Base-by-base conservation (phyloP, 495 filamentous ascomycete genomes). In the Penicillium turbatum region DNA sequence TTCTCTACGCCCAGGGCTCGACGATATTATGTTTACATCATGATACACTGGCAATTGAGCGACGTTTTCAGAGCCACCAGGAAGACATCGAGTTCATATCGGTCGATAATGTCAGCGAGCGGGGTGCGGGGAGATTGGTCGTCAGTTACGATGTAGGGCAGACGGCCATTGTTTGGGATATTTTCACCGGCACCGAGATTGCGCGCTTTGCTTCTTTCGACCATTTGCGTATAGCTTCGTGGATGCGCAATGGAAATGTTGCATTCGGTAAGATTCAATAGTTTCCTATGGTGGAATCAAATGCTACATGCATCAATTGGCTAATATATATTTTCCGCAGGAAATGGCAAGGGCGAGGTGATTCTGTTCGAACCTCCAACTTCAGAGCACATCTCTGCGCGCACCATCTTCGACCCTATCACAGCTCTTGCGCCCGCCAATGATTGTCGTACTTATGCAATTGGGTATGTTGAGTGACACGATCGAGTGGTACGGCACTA, bases 191-290 rank as follows among this genome's bases (percentile, higher is more conserved):
- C 30, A 87, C 88, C 35, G 91, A 96, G 63, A 81, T 96, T 55
- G 86, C 93, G 15, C 80, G 92, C 42, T 97, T 97, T 69, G 85
- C 85, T 47, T 90, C 90, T 0, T 97, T 95, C 63, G 91, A 96
- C 65, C 80, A 86, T 54, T 80, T 98, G 50, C 82, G 81, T 35
- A 85, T 88, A 42, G 93, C 93, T 41, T 78, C 88, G 15, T 98
- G 92, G 91, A 96, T 98, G 93, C 82, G 86, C 42, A 96, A 97
- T 75, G 93, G 95, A 35, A 95, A 97, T 78, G 84, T 98, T 52
- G 92, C 89, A 46, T 97, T 97, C 75, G 93, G 92, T 96, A 77
- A 66, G 79, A 17, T 26, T 24, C 4, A 32, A 12, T 5, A 41
- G 7, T 32, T 3, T 41, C 1, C 1, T 5, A 38, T 0, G 35